A percentile compares a stretch with the other conserved stretches of the same genome.
phyloP scores from a whole-genome alignment of 2,329 filamentous ascomycete genomes.

The Teratosphaeria pseudoeucalypti region DNA sequence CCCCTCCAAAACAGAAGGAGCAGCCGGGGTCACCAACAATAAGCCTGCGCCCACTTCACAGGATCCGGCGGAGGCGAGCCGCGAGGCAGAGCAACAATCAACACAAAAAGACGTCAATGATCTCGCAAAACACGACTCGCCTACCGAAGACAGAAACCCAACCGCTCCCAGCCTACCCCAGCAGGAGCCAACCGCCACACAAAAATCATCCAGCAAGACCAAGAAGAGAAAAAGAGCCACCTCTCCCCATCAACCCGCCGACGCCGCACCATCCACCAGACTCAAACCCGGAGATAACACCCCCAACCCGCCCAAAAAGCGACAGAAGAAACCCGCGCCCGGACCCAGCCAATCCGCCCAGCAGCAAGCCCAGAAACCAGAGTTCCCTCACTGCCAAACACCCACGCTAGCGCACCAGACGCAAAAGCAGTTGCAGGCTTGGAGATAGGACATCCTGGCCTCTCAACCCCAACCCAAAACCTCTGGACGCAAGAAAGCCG shows the following conservation, averaged over 20 bases:
- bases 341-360: background rate
- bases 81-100: background rate
- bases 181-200: background rate
- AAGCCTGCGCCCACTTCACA: background rate
- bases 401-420: background rate
- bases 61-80: background rate
- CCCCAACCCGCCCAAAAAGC: background rate
- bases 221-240: background rate
- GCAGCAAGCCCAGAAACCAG: background rate
- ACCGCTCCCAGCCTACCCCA: background rate
- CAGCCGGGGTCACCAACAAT: background rate
- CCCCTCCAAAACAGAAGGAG: background rate
- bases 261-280: background rate
- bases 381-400: background rate
- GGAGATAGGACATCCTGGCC: background rate
- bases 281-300: background rate
- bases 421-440: background rate
- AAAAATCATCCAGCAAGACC: background rate
- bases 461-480: background rate
- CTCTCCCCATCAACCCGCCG: background rate
- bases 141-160: background rate
- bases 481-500: background rate
- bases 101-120: background rate
- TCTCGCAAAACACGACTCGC: background rate
- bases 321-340: background rate